phyloP scores from a whole-genome alignment of 169 alveolate species.

The Fabrea salina region DNA sequence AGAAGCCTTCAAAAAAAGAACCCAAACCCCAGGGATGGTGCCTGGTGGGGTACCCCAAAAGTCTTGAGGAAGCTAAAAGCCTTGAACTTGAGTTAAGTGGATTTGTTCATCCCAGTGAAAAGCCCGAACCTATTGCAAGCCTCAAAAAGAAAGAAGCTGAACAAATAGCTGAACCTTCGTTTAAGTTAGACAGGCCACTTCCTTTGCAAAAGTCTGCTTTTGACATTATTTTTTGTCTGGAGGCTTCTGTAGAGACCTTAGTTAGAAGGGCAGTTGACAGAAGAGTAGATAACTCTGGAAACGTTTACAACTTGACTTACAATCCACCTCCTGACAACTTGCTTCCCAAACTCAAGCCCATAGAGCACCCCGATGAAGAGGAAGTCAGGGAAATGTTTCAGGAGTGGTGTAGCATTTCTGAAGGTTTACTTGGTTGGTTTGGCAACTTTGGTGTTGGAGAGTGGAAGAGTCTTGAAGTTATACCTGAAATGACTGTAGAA shows the following conservation, averaged over 20 bases:
- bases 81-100: conserved; percentile 17
- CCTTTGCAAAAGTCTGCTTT: conserved; percentile 9
- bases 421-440: not conserved
- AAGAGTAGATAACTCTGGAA: conserved; percentile 27
- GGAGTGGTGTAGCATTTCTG: not conserved
- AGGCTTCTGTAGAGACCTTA: not conserved
- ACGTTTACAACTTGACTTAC: conserved; percentile 20
- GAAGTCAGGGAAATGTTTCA: conserved; percentile 4
- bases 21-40: conserved; percentile 31
- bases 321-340: conserved; percentile 38
- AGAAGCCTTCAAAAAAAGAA: conserved; percentile 23
- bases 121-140: not conserved
- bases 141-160: conserved; percentile 1
- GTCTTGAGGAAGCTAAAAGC: not conserved
- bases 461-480: not conserved
- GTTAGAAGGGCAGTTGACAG: conserved; percentile 28
- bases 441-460: not conserved
- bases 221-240: conserved; percentile 1
- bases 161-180: conserved; percentile 1
- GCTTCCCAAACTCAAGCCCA: not conserved
- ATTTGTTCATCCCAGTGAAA: not conserved
- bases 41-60: conserved; percentile 16
- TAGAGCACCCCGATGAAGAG: conserved; percentile 33
- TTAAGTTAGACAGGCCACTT: not conserved
- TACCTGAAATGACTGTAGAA: not conserved